Evolutionary conservation across 768 basidiomycete species (phyloP), one percentile per base, ranked within the genome.

Genomic region (Fomitopsis pulvina): DNA sequence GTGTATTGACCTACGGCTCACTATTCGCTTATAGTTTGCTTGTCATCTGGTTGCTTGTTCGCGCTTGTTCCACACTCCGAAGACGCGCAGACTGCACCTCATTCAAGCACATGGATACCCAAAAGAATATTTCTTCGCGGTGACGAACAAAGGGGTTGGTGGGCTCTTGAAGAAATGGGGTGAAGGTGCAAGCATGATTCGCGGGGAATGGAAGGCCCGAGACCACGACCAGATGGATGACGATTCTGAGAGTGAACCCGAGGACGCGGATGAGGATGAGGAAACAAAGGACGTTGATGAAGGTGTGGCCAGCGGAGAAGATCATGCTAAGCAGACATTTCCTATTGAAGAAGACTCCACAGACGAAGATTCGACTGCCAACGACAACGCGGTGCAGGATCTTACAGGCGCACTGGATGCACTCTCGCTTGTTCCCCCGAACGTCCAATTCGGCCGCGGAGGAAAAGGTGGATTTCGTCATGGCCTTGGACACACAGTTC

Each of bases 141-240:
- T 95, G 18, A 92, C 89, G 14, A 93, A 93, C 67, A 92, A 88
- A 62, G 92, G 92, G 20, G 80, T 92, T 11, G 90, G 89, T 11
- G 87, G 85, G 3, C 68, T 92, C 16, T 64, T 92, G 48, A 78
- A 80, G 63, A 78, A 71, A 59, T 92, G 88, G 87, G 90, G 90
- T 9, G 86, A 87, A 51, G 90, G 89, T 5, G 90, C 79, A 4
- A 90, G 86, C 57, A 72, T 92, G 69, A 71, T 92, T 47, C 75
- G 90, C 32, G 78, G 78, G 10, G 71, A 77, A 49, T 92, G 89
- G 89, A 87, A 79, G 44, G 58, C 70, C 4, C 69, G 79, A 27
- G 69, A 71, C 42, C 61, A 58, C 2, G 50, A 57, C 46, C 65
- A 66, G 4, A 60, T 57, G 1, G 61, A 60, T 26, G 59, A 53